Evolutionary conservation across 768 basidiomycete species (phyloP), one percentile per base, ranked within the genome.

Genomic region (Trametes sanguinea): DNA sequence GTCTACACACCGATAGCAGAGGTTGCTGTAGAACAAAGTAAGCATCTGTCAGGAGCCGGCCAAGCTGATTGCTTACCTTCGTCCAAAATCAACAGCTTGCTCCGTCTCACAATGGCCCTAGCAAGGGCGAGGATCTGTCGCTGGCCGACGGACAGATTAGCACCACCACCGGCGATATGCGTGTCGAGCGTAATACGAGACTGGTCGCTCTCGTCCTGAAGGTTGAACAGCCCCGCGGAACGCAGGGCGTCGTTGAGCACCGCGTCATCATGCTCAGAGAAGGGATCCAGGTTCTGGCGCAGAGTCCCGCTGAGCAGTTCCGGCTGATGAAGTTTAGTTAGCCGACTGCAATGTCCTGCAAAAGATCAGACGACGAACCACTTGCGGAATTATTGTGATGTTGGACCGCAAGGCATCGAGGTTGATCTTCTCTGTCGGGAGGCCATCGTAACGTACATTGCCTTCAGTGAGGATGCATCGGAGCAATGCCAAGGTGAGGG

Each of bases 211-310:
- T 64, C 67, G 17, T 59, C 55, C 50, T 74, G 72, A 16, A 73
- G 45, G 16, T 63, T 57, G 54, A 71, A 73, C 7, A 78, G 69
- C 6, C 80, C 81, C 0, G 77, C 78, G 2, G 79, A 68, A 22
- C 75, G 76, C 32, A 81, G 67, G 0, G 77, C 77, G 27, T 73
- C 71, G 61, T 80, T 73, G 13, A 82, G 68, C 1, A 71, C 71
- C 2, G 75, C 73, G 54, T 84, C 82, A 45, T 82, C 79, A 57
- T 78, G 72, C 64, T 84, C 77, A 4, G 71, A 75, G 65, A 83
- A 84, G 4, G 81, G 80, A 68, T 84, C 83, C 29, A 84, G 72
- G 67, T 80, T 83, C 60, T 77, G 74, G 33, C 82, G 76, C 43
- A 82, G 69, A 22, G 77, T 76, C 0, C 82, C 81, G 45, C 74